These are phyloP conservation scores for Penicillium mononematosum DNA, from an alignment of 495 filamentous ascomycete genomes.

Conservation along the genomic window DNA sequence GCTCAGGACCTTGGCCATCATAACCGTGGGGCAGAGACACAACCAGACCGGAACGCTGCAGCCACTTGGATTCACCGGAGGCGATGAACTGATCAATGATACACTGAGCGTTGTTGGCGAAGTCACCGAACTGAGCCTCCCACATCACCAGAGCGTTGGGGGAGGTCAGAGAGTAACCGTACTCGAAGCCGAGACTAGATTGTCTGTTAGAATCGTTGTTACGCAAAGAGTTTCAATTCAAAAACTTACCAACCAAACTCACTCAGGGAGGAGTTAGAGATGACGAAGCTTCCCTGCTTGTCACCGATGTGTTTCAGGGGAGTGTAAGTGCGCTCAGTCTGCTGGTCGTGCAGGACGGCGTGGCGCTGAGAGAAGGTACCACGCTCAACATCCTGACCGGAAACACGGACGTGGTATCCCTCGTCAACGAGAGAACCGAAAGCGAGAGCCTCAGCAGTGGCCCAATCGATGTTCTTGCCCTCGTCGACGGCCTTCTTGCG, in stretches of 20 bases:
- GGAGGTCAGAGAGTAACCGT: conserved; percentile 95
- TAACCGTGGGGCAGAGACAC: conserved; percentile 96
- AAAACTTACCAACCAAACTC: conserved; percentile 78
- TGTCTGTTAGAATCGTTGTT: conserved; percentile 23
- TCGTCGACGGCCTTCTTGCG: conserved; percentile 91
- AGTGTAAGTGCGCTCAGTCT: conserved; percentile 86
- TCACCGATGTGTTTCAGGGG: conserved; percentile 85
- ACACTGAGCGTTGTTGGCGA: conserved; percentile 98
- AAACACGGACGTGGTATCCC: conserved; percentile 94
- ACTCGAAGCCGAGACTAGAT: conserved; percentile 85
- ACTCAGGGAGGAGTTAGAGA: conserved; percentile 94
- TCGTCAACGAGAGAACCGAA: conserved; percentile 88
- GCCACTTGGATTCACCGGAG: conserved; percentile 96
- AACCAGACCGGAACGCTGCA: conserved; percentile 92
- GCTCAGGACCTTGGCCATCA: conserved; percentile 96
- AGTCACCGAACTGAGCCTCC: conserved; percentile 99
- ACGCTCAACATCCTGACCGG: conserved; percentile 98
- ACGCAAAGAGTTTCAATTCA: background rate
- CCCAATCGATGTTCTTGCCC: conserved; percentile 95
- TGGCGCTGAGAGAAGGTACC: conserved; percentile 99
- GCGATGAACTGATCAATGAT: conserved; percentile 99
- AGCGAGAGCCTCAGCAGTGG: conserved; percentile 93
- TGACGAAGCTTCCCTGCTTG: conserved; percentile 90
- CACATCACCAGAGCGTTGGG: conserved; percentile 97
- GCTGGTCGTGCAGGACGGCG: conserved; percentile 95